These are phyloP conservation scores for Durotheca rogersii DNA, from an alignment of 495 filamentous ascomycete species.

Conservation along the genomic window DNA sequence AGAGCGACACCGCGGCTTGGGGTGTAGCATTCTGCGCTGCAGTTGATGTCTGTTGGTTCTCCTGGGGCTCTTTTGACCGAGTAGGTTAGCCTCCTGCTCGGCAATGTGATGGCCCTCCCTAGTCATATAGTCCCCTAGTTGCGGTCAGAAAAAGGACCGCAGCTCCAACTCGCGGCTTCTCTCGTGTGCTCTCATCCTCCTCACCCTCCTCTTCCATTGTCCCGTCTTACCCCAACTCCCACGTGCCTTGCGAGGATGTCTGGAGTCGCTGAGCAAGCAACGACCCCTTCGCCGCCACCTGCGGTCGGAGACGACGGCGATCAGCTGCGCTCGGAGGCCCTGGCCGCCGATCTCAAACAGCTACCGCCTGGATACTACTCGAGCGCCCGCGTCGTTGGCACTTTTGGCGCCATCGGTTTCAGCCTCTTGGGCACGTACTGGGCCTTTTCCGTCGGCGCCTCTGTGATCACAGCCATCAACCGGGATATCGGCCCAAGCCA, in stretches of 20 bases:
- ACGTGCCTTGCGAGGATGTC: slow-evolving; percentile 7
- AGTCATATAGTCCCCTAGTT: too few relatives aligned
- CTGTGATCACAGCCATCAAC: slow-evolving; percentile 15
- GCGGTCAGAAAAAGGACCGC: neutral
- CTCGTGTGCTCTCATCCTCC: neutral
- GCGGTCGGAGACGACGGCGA: slow-evolving; percentile 11
- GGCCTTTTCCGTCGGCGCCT: slow-evolving; percentile 16
- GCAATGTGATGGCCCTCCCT: too few relatives aligned
- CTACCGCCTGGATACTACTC: slow-evolving; percentile 11
- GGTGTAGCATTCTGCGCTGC: neutral
- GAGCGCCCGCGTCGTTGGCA: slow-evolving; percentile 9
- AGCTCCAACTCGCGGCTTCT: neutral
- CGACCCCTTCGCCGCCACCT: neutral
- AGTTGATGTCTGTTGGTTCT: neutral
- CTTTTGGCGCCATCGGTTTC: slow-evolving; percentile 13
- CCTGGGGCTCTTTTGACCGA: neutral
- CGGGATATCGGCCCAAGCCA: slow-evolving; percentile 15
- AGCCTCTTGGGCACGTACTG: slow-evolving; percentile 16
- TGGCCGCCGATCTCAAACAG: slow-evolving; percentile 16
- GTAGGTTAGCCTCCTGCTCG: neutral
- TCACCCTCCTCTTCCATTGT: neutral
- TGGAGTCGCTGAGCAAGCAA: neutral
- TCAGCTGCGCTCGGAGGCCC: slow-evolving; percentile 10
- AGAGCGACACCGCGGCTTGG: too few relatives aligned
- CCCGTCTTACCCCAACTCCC: too few relatives aligned